These are phyloP conservation scores for Avena atlantica DNA, from an alignment of 176 grass and related monocot species.

Conservation along the genomic window DNA sequence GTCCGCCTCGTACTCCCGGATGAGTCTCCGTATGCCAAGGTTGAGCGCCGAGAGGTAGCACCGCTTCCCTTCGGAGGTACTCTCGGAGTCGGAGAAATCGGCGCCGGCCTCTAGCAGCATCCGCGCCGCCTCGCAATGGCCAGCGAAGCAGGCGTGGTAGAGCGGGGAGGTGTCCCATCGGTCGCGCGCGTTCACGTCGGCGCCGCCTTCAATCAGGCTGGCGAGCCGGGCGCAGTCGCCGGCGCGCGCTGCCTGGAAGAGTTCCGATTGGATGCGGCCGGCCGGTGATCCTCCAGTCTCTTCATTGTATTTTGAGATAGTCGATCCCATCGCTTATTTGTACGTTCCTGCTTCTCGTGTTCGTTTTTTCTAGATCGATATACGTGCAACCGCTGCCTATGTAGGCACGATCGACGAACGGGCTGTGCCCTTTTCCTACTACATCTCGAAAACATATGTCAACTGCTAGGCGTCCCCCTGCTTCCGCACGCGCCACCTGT, in stretches of 20 bases:
- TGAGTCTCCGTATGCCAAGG: slow-evolving; percentile 57
- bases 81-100: slow-evolving; percentile 78
- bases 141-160: slow-evolving; percentile 80
- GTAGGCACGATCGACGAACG: too few species aligned
- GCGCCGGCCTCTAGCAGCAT: slow-evolving; percentile 87
- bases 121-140: slow-evolving; percentile 75
- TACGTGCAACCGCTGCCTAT: too few species aligned
- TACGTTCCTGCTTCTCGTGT: too few species aligned
- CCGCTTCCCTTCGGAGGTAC: slow-evolving; percentile 75
- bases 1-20: slow-evolving; percentile 70
- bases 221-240: slow-evolving; percentile 73
- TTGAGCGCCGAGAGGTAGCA: slow-evolving; percentile 90
- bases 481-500: too few species aligned
- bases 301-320: too few species aligned
- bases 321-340: too few species aligned
- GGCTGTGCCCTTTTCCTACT: too few species aligned
- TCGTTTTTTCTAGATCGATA: too few species aligned
- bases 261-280: slow-evolving; percentile 36
- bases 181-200: slow-evolving; percentile 78
- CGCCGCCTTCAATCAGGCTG: slow-evolving; percentile 66
- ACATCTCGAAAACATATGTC: too few species aligned
- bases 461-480: too few species aligned
- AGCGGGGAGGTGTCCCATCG: slow-evolving; percentile 76
- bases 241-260: slow-evolving; percentile 81
- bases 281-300: background rate